Evolutionary conservation across 768 basidiomycete species (phyloP).

Genomic region (Naematelia encephala): DNA sequence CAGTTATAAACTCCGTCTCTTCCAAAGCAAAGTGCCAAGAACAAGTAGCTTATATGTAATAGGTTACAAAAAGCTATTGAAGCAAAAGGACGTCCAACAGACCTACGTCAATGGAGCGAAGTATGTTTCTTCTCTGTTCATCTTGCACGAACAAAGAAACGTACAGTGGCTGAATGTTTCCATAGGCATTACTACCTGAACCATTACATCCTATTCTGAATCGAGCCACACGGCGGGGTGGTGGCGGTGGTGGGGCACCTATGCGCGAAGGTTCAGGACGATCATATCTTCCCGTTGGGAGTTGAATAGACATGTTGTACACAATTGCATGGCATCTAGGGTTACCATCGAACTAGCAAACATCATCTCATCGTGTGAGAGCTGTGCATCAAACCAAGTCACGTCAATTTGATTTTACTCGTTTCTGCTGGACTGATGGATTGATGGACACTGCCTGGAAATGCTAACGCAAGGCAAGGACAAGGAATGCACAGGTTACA

Average conservation of each 20-base stretch:
- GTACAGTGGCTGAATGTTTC: neutral
- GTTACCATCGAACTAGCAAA: too few relatives aligned
- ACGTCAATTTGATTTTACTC: too few relatives aligned
- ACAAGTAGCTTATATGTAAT: neutral
- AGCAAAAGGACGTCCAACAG: slow-evolving; percentile 43
- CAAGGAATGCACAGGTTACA: neutral
- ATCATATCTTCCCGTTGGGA: neutral
- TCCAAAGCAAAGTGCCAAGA: neutral
- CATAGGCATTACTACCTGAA: slow-evolving; percentile 24
- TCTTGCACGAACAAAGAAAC: neutral
- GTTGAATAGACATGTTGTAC: neutral
- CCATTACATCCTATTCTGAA: slow-evolving; percentile 21
- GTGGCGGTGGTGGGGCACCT: neutral
- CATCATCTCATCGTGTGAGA: too few relatives aligned
- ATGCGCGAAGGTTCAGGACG: neutral
- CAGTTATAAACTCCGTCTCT: slow-evolving; percentile 5
- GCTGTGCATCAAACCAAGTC: too few relatives aligned
- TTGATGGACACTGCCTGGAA: too few relatives aligned
- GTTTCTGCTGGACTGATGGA: too few relatives aligned
- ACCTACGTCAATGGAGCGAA: slow-evolving; percentile 46
- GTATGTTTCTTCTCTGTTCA: slow-evolving; percentile 9
- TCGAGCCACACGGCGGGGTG: neutral
- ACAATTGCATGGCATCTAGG: too few relatives aligned
- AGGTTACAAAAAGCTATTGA: slow-evolving; percentile 46
- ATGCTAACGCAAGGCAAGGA: too few relatives aligned